phyloP scores from a whole-genome alignment of 805 yeast genomes.

The Wickerhamomyces strasburgensis region DNA sequence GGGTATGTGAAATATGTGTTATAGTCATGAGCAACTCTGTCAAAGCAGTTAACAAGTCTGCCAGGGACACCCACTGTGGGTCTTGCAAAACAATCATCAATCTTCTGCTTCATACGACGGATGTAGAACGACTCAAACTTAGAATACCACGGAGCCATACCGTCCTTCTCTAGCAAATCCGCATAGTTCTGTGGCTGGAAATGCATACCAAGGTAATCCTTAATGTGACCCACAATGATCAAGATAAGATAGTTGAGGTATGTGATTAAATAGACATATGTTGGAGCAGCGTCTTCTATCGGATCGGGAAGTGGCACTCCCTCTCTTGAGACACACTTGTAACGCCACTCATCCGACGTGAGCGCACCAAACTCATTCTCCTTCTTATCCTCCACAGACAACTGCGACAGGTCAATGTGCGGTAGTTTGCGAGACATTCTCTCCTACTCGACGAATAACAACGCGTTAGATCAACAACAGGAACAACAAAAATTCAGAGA shows the following conservation, averaged over 20 bases:
- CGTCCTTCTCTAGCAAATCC: slow-evolving; percentile 72
- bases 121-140: slow-evolving; percentile 92
- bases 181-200: slow-evolving; percentile 62
- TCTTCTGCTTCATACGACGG: slow-evolving; percentile 83
- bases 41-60: slow-evolving; percentile 75
- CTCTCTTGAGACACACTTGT: slow-evolving; percentile 52
- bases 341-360: slow-evolving; percentile 59
- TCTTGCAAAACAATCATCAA: slow-evolving; percentile 92
- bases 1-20: slow-evolving; percentile 64
- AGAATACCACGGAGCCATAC: slow-evolving; percentile 93
- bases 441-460: background rate
- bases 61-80: slow-evolving; percentile 99
- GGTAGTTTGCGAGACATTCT: slow-evolving; percentile 28
- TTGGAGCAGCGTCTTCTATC: slow-evolving; percentile 80
- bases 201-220: slow-evolving; percentile 79
- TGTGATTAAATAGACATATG: slow-evolving; percentile 70
- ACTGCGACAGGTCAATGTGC: slow-evolving; percentile 28
- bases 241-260: slow-evolving; percentile 80
- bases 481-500: background rate
- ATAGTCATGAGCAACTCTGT: slow-evolving; percentile 65
- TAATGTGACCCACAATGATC: slow-evolving; percentile 83
- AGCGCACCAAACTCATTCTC: slow-evolving; percentile 72
- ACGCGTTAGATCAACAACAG: background rate
- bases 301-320: slow-evolving; percentile 56
- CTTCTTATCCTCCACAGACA: slow-evolving; percentile 34